Base-by-base conservation (phyloP, 139 green algal genomes). In the Picochlorum sp. region DNA sequence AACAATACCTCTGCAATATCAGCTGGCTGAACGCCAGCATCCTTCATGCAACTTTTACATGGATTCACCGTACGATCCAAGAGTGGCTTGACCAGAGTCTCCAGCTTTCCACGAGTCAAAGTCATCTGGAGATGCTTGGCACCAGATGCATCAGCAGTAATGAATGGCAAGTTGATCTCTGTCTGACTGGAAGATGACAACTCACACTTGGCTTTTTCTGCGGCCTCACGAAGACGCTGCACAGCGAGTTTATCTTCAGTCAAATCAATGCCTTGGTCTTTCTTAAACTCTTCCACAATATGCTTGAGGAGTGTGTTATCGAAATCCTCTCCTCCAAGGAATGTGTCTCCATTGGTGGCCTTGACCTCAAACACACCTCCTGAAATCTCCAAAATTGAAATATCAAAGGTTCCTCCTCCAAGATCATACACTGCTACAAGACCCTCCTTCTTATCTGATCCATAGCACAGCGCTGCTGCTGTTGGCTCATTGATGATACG, bases 401-500 rank as follows among this genome's bases (percentile, higher is more conserved):
- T 80, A 79, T 99, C 94, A 74, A 99, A 99, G 23, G 94, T 99
- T 51, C 94, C 93, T 30, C 92, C 92, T 14, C 77, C 90, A 32
- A 97, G 68, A 68, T 96, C 90, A 56, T 94, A 96, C 58, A 96
- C 91, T 1, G 89, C 90, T 44, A 97, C 81, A 41, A 97, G 54
- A 7, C 92, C 92, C 75, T 99, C 94, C 80, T 97, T 98, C 72
- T 95, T 90, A 78, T 98, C 90, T 16, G 83, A 80, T 59, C 94
- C 94, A 68, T 98, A 99, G 32, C 82, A 89, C 46, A 99, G 82
- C 11, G 91, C 87, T 4, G 94, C 94, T 28, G 94, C 94, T 6
- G 94, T 99, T 54, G 94, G 94, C 85, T 99, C 94, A 78, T 99
- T 99, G 87, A 99, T 97, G 85, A 99, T 99, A 60, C 94, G 85